Base-by-base conservation (phyloP, 192 early-diverging fungal genomes). In the Backusella tuberculispora region DNA sequence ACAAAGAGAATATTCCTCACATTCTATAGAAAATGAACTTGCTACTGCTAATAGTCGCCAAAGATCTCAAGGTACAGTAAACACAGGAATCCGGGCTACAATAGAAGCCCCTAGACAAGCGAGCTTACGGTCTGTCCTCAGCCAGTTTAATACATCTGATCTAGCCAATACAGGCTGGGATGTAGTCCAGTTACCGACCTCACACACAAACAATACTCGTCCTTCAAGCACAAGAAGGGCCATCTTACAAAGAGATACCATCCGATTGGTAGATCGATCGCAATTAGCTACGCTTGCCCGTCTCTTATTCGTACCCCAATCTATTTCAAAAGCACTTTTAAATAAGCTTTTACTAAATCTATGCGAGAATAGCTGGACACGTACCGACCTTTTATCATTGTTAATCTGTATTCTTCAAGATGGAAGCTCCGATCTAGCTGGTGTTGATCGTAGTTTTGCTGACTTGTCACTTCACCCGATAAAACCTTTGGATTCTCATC, bases 291-390 rank as follows among this genome's bases (percentile, higher is more conserved):
- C 91, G 4, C 87, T 99, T 64, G 81, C 95, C 26, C 89, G 96
- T n/a, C 86, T 99, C 15, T 86, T 97, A 63, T 98, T 97, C 75
- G 71, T 97, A 60, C 95, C 96, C 17, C 93, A 93, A 80, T 89
- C 93, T 5, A 86, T 92, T 15, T 88, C 88, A 34, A 86, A 87
- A 48, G 84, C 83, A 45, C 79, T 90, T 12, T 74, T 95, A 15
- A 89, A 91, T 74, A 83, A 85, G 37, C 69, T 94, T 15, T 78
- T 97, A 41, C 83, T 91, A 9, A 95, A 95, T 71, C 85, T 99
- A 1, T 94, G 94, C 80, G 96, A 97, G 79, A 98, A 98, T 79
- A 92, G 88, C 44, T 92, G 89, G 72, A 93, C 95, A 0, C 87
- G 96, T 15, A 76, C 84, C 6, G 96, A 99, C 67, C 76, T 98